Percentiles rank a stretch among this genome's conserved stretches.
Conservation (phyloP, 192 early-diverging fungal species). For the Entomortierella parvispora region DNA sequence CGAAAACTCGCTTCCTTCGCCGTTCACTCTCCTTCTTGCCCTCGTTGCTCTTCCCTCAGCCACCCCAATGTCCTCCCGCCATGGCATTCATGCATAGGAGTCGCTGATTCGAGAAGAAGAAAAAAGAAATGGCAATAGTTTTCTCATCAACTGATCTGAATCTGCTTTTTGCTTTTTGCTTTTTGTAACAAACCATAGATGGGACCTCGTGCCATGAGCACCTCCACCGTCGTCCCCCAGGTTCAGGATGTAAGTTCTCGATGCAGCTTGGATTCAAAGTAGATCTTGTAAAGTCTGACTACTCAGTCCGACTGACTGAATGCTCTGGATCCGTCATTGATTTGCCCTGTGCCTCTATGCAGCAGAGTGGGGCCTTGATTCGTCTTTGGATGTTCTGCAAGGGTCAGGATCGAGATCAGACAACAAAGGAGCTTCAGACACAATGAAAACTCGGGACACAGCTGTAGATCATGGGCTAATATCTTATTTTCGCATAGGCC, state of each 20-base stretch:
- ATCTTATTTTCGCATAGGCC: constrained; percentile 36
- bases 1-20: too few relatives aligned
- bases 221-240: constrained; percentile 39
- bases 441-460: background rate
- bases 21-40: background rate
- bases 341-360: background rate
- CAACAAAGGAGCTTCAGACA: background rate
- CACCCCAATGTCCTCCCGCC: background rate
- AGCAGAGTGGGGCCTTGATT: too few relatives aligned
- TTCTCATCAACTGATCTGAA: background rate
- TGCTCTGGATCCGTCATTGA: background rate
- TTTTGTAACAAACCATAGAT: constrained; percentile 12
- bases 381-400: too few relatives aligned
- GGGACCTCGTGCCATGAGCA: constrained; percentile 55
- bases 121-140: too few relatives aligned
- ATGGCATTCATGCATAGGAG: background rate
- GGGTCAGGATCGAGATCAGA: too few relatives aligned
- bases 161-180: background rate
- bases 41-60: background rate
- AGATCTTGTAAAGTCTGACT: background rate
- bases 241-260: constrained; percentile 49
- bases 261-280: background rate
- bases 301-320: background rate
- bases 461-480: background rate
- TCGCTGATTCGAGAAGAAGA: too few relatives aligned